Evolutionary conservation across 805 yeast genomes (phyloP), one percentile per base, ranked within the genome.

Genomic region (Kuraishia piskuri): DNA sequence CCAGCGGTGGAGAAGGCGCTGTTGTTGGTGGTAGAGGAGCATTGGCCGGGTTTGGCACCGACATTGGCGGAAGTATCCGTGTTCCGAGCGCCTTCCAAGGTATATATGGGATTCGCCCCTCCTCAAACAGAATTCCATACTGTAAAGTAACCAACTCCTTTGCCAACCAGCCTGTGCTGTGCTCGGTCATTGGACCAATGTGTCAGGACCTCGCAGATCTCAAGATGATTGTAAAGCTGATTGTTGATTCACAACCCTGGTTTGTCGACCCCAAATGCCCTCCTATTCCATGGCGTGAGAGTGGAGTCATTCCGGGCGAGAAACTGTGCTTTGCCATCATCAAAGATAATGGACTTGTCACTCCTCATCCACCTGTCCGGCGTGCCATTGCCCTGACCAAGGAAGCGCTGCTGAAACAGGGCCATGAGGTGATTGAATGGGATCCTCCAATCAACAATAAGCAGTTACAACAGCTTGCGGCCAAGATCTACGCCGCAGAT

Each of bases 1-100:
- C 84, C 1, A 79, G 86, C 2, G 82, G 84, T 24, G 88, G 88
- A 50, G 88, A 82, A 62, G 84, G 85, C 51, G 77, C 86, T 0
- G 61, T 80, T 51, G 72, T 80, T 45, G 82, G 77, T 1, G 72
- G 78, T 62, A 75, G 76, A 49, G 87, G 83, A 8, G 76, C 85
- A 12, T 74, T 77, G 2, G 58, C 81, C 40, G 90, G 86, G 2
- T 68, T 81, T 52, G 87, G 88, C 17, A 77, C 84, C 17, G 87
- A 82, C 59, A 79, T 82, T 54, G 87, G 87, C 50, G 87, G 87
- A 0, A 74, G 81, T 17, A 76, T 83, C 49, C 69, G 88, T 52
- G 73, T 74, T 19, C 88, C 88, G 1, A 77, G 84, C 17, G 80
- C 83, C 0, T 78, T 74, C 60, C 73, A 78, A 53, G 84, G 84